Evolutionary conservation across 768 basidiomycete genomes (phyloP).

Genomic region (Cubamyces sp.): DNA sequence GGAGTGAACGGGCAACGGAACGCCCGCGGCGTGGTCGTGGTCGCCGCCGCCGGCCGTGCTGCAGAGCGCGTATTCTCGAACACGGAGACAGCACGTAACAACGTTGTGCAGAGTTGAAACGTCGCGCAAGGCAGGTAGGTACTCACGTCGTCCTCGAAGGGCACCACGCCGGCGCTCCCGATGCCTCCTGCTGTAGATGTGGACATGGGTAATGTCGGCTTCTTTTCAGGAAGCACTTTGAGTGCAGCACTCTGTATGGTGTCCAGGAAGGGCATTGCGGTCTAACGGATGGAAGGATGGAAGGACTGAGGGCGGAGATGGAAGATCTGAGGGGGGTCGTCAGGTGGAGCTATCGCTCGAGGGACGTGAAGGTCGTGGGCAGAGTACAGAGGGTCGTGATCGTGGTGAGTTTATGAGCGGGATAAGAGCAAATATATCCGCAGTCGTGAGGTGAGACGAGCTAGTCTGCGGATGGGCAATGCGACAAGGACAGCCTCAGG

Average conservation of each 20-base stretch:
- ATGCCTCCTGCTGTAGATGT: constrained; percentile 56
- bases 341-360: constrained; percentile 4
- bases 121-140: not conserved
- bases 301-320: not conserved
- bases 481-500: constrained; percentile 21
- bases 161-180: constrained; percentile 57
- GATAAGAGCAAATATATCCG: not conserved
- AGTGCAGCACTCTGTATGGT: constrained; percentile 54
- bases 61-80: not conserved
- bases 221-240: constrained; percentile 51
- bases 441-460: not conserved
- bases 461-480: constrained; percentile 20
- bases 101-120: constrained; percentile 10
- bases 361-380: constrained; percentile 14
- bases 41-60: not conserved
- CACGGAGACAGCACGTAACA: not conserved
- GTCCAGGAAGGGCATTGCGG: constrained; percentile 59
- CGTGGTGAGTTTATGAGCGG: not conserved
- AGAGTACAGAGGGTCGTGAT: constrained; percentile 1
- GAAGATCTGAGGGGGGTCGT: constrained; percentile 2
- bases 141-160: constrained; percentile 77
- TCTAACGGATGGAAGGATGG: not conserved
- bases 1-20: constrained; percentile 12
- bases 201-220: constrained; percentile 37
- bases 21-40: not conserved